Conservation (phyloP, 2,329 filamentous ascomycete genomes). For the Alternaria sp. region DNA sequence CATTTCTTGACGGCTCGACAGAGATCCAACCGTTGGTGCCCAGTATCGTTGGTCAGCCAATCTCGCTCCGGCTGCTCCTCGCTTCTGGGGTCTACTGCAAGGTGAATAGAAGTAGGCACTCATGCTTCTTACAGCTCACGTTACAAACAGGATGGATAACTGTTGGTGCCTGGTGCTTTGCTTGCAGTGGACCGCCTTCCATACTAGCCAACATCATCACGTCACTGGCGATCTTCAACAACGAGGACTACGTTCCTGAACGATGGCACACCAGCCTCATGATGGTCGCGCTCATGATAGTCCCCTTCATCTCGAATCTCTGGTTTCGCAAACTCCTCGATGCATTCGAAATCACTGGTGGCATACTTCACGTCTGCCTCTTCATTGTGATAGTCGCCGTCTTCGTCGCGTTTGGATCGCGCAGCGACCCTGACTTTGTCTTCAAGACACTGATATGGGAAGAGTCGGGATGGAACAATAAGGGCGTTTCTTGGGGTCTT, state of each 20-base stretch:
- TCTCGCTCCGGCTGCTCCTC: slow-evolving; percentile 30
- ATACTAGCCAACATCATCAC: slow-evolving; percentile 34
- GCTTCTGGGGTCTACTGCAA: slow-evolving; percentile 41
- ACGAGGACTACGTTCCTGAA: slow-evolving; percentile 45
- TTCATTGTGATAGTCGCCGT: slow-evolving; percentile 58
- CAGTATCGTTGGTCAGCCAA: slow-evolving; percentile 43
- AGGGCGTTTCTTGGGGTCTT: slow-evolving; percentile 52
- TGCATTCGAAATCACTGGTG: slow-evolving; percentile 54
- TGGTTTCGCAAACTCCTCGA: slow-evolving; percentile 54
- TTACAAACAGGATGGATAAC: slow-evolving; percentile 51
- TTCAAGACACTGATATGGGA: slow-evolving; percentile 55
- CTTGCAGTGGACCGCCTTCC: slow-evolving; percentile 34
- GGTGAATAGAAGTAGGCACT: slow-evolving; percentile 6
- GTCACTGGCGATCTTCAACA: slow-evolving; percentile 45
- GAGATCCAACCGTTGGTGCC: slow-evolving; percentile 41
- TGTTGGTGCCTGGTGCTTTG: slow-evolving; percentile 47
- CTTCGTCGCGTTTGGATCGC: slow-evolving; percentile 51
- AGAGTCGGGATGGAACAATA: slow-evolving; percentile 50
- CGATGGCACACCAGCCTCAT: slow-evolving; percentile 59
- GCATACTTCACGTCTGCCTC: slow-evolving; percentile 56
- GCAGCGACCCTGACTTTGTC: slow-evolving; percentile 49
- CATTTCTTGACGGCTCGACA: slow-evolving; percentile 3
- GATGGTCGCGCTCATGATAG: slow-evolving; percentile 51
- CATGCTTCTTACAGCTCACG: slow-evolving; percentile 14
- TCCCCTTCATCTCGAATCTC: slow-evolving; percentile 53